Base-by-base conservation (phyloP, 495 filamentous ascomycete genomes). In the Stereocaulon alpinum region DNA sequence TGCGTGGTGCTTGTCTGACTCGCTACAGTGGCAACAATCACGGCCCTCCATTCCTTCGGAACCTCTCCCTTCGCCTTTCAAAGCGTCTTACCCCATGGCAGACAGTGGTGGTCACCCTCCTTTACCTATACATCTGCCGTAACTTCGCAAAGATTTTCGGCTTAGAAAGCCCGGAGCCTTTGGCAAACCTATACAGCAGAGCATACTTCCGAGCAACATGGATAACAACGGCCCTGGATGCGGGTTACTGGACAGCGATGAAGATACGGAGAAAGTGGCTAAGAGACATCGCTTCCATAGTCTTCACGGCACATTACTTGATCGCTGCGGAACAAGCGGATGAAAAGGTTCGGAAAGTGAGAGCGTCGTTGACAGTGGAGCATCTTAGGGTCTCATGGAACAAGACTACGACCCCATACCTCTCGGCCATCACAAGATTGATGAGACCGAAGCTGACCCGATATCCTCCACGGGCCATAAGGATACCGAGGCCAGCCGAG, bases 231-330 rank as follows among this genome's bases (percentile, higher is more conserved):
- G 93, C 89, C 0, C 71, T 98, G 58, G 93, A 98, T 69, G 93
- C 93, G 11, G 93, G 93, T 0, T 98, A 96, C 71, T 98, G 93
- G 93, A 95, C 90, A 0, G 94, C 93, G 6, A 98, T 98, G 93
- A 86, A 83, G 56, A 87, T 98, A 53, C 80, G 80, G 49, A 81
- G 77, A 56, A 91, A 89, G 65, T 90, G 87, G 86, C 67, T 94
- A 18, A 78, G 89, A 27, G 91, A 97, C 68, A 66, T 95, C 17
- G 80, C 84, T 4, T 90, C 86, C 61, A 77, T 98, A 22, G 76
- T 87, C 24, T 97, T 96, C 68, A 86, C 84, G 1, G 68, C 83
- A 2, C 97, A 95, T 72, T 98, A 98, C 70, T 74, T 98, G 51
- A 78, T 96, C 56, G 89, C 91, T 14, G 91, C 94, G 2, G 93